A percentile compares a stretch with the other conserved stretches of the same genome.
phyloP scores from a whole-genome alignment of 179 eudicot genomes.

The Spergularia azorica region DNA sequence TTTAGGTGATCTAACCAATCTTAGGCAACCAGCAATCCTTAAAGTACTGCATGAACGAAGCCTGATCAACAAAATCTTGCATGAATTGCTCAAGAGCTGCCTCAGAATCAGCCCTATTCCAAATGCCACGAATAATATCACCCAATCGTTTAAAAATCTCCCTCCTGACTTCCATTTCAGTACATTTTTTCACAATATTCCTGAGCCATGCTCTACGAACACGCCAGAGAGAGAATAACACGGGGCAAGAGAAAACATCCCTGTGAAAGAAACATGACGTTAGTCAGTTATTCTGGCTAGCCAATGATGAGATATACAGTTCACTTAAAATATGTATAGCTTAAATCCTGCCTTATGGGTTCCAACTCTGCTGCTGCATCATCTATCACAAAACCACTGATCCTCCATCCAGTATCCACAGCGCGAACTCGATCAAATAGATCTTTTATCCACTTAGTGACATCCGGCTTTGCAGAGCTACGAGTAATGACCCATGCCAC shows the following conservation, averaged over 20 bases:
- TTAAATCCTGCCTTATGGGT: slow-evolving; percentile 71
- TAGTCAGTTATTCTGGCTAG: not conserved
- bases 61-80: slow-evolving; percentile 74
- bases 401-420: slow-evolving; percentile 83
- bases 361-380: slow-evolving; percentile 90
- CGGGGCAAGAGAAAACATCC: slow-evolving; percentile 78
- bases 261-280: slow-evolving; percentile 44
- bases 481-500: slow-evolving; percentile 95
- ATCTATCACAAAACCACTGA: slow-evolving; percentile 78
- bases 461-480: slow-evolving; percentile 76
- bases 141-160: slow-evolving; percentile 82
- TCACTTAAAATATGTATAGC: slow-evolving; percentile 4
- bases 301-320: slow-evolving; percentile 8
- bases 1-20: slow-evolving; percentile 52
- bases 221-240: slow-evolving; percentile 90
- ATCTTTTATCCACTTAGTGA: slow-evolving; percentile 91
- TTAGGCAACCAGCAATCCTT: slow-evolving; percentile 87
- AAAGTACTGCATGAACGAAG: slow-evolving; percentile 76
- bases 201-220: slow-evolving; percentile 91
- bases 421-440: slow-evolving; percentile 61
- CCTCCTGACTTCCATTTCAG: slow-evolving; percentile 55
- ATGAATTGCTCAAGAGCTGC: slow-evolving; percentile 53
- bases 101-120: slow-evolving; percentile 55
- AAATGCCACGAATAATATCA: slow-evolving; percentile 57
- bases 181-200: slow-evolving; percentile 74